Percentiles rank a stretch among this genome's conserved stretches.
phyloP scores from a whole-genome alignment of 2,329 filamentous ascomycete species.

The Diaporthe ilicicola region DNA sequence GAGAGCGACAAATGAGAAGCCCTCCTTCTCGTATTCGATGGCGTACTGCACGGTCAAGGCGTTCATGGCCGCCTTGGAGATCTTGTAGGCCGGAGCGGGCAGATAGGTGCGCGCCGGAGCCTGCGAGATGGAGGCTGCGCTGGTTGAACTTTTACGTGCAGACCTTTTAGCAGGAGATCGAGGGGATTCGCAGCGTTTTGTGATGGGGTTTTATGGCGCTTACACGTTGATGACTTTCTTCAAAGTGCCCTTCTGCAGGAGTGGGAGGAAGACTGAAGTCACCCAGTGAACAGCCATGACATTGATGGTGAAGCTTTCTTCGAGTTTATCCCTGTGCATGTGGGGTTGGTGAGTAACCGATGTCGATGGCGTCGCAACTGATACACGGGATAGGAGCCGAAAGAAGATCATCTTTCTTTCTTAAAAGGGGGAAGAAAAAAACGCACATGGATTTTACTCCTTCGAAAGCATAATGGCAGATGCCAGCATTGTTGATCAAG shows the following conservation, averaged over 20 bases:
- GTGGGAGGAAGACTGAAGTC: background rate
- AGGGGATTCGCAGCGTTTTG: background rate
- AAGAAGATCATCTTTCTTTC: too few species aligned
- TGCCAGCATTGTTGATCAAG: slow-evolving; percentile 36
- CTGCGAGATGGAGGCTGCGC: slow-evolving; percentile 36
- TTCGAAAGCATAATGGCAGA: background rate
- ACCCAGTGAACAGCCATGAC: background rate
- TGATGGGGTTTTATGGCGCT: background rate
- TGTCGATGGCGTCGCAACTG: too few species aligned
- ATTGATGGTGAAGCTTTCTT: slow-evolving; percentile 42
- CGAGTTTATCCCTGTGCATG: slow-evolving; percentile 37
- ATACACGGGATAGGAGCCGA: too few species aligned
- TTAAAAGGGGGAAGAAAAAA: too few species aligned
- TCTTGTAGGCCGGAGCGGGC: slow-evolving; percentile 38
- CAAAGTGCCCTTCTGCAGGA: slow-evolving; percentile 24
- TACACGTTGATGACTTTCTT: slow-evolving; percentile 57
- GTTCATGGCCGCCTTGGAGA: slow-evolving; percentile 58
- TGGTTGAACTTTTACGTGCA: slow-evolving; percentile 24
- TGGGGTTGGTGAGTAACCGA: background rate
- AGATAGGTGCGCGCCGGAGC: slow-evolving; percentile 48
- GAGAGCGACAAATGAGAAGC: slow-evolving; percentile 54
- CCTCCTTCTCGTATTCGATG: slow-evolving; percentile 47
- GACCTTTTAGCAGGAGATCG: slow-evolving; percentile 1
- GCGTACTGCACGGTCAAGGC: slow-evolving; percentile 56
- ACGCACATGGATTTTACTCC: background rate